These are phyloP conservation scores for Auriscalpium vulgare DNA, from an alignment of 768 basidiomycete species.

Conservation along the genomic window DNA sequence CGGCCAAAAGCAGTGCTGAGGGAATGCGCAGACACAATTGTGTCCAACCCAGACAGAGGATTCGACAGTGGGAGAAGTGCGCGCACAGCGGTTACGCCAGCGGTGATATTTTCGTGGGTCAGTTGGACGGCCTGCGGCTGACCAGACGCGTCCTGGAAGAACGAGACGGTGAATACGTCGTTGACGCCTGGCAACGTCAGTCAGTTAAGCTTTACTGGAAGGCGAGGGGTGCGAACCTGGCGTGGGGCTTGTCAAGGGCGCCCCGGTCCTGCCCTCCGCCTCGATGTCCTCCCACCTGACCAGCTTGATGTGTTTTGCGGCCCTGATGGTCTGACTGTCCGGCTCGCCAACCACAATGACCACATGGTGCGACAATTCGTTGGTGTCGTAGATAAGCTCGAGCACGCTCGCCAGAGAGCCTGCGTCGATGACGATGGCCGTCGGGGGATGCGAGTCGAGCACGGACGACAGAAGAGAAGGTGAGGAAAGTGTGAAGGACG, in stretches of 20 bases:
- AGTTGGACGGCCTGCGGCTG: conserved; percentile 55
- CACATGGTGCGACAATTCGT: conserved; percentile 38
- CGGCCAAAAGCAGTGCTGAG: conserved; percentile 75
- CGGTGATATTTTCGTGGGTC: conserved; percentile 81
- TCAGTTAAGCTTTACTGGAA: not conserved
- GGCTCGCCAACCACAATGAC: conserved; percentile 71
- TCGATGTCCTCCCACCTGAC: conserved; percentile 66
- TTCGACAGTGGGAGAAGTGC: conserved; percentile 69
- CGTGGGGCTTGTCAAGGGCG: conserved; percentile 30
- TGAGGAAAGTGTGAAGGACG: conserved; percentile 58
- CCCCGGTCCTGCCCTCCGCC: conserved; percentile 48
- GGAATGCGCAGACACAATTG: conserved; percentile 66
- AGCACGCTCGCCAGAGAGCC: conserved; percentile 60
- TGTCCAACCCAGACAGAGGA: conserved; percentile 63
- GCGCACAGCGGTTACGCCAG: conserved; percentile 77
- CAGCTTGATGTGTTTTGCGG: conserved; percentile 47
- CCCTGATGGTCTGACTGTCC: conserved; percentile 34
- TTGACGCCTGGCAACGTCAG: conserved; percentile 35
- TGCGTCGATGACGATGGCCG: conserved; percentile 67
- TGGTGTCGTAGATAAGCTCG: conserved; percentile 60
- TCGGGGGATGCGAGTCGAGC: conserved; percentile 56
- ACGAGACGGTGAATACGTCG: conserved; percentile 64
- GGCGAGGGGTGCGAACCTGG: conserved; percentile 39
- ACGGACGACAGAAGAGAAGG: conserved; percentile 54
- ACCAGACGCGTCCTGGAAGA: conserved; percentile 46